A percentile compares a stretch with the other conserved stretches of the same genome.
Evolutionary conservation across 2,329 filamentous ascomycete genomes (phyloP).

Genomic region (Biscogniauxia sp.): DNA sequence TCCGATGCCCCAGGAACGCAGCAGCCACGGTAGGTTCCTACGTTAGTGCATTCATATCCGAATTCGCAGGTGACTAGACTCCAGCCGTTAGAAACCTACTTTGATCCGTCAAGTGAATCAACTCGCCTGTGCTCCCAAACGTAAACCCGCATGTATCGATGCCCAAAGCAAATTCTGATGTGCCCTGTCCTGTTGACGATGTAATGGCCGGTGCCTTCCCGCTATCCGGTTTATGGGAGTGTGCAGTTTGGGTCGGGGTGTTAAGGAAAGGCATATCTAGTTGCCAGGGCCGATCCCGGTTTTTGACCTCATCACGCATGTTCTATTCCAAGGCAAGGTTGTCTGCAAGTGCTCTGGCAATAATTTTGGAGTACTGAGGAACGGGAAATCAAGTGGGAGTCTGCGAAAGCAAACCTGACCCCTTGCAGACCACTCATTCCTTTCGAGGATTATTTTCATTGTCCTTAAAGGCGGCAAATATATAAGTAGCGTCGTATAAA

Average conservation of each 20-base stretch:
- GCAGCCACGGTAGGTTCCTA: conserved; percentile 29
- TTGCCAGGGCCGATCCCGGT: conserved; percentile 12
- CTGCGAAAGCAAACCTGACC: conserved; percentile 2
- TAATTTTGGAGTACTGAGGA: background rate
- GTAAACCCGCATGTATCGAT: conserved; percentile 31
- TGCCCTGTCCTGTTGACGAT: conserved; percentile 6
- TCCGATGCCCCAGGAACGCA: conserved; percentile 21
- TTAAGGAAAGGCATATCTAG: conserved; percentile 24
- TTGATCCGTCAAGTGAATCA: background rate
- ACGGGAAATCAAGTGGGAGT: background rate
- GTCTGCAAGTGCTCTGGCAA: background rate
- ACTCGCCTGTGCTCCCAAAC: conserved; percentile 25
- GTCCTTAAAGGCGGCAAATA: conserved; percentile 14
- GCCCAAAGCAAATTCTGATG: conserved; percentile 22
- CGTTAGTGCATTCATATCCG: conserved; percentile 27
- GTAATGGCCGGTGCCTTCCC: conserved; percentile 16
- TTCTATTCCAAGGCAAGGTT: conserved; percentile 4
- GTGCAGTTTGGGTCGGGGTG: conserved; percentile 17
- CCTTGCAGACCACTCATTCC: background rate
- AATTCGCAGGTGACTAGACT: conserved; percentile 28
- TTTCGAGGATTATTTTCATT: conserved; percentile 20
- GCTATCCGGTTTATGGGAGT: conserved; percentile 5
- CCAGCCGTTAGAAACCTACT: background rate
- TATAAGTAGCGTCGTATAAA: conserved; percentile 1
- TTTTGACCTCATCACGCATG: conserved; percentile 23